These are phyloP conservation scores for Amylocystis lapponica DNA, from an alignment of 768 basidiomycete genomes.

Conservation along the genomic window DNA sequence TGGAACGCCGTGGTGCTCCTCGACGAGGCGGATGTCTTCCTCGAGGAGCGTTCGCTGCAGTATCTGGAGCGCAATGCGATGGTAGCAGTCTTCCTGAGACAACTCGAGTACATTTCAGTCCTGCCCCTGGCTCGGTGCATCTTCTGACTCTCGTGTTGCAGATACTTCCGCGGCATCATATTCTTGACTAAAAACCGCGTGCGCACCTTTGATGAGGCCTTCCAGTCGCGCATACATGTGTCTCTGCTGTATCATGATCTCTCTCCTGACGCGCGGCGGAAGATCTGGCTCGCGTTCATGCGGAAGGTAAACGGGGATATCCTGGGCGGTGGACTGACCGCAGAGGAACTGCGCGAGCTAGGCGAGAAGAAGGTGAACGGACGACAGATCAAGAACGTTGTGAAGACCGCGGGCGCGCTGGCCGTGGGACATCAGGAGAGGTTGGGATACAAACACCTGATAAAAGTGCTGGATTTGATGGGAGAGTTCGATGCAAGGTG, in stretches of 20 bases:
- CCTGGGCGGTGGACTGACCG: slow-evolving; percentile 28
- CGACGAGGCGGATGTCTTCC: slow-evolving; percentile 43
- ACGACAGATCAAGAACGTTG: slow-evolving; percentile 65
- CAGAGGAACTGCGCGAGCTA: slow-evolving; percentile 39
- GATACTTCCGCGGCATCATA: slow-evolving; percentile 33
- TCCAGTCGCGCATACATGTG: slow-evolving; percentile 31
- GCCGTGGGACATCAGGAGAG: slow-evolving; percentile 43
- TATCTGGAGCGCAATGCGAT: slow-evolving; percentile 62
- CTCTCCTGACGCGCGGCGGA: slow-evolving; percentile 40
- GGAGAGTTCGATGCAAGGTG: slow-evolving; percentile 42
- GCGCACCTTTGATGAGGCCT: slow-evolving; percentile 60
- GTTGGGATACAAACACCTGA: slow-evolving; percentile 45
- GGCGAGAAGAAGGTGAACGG: slow-evolving; percentile 54
- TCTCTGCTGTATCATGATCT: slow-evolving; percentile 59
- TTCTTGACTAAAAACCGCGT: slow-evolving; percentile 35
- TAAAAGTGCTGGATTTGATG: slow-evolving; percentile 56
- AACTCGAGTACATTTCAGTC: slow-evolving; percentile 7
- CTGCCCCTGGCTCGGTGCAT: not conserved
- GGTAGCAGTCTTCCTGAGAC: slow-evolving; percentile 49
- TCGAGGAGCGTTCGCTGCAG: slow-evolving; percentile 55
- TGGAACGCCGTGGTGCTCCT: slow-evolving; percentile 31
- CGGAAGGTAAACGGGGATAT: slow-evolving; percentile 27
- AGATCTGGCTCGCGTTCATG: slow-evolving; percentile 63
- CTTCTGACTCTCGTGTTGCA: not conserved
- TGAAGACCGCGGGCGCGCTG: slow-evolving; percentile 56